Percentiles rank a stretch among this genome's conserved stretches.
These are phyloP conservation scores for Pinus taeda DNA, from an alignment of 75 land plant species.

Conservation along the genomic window DNA sequence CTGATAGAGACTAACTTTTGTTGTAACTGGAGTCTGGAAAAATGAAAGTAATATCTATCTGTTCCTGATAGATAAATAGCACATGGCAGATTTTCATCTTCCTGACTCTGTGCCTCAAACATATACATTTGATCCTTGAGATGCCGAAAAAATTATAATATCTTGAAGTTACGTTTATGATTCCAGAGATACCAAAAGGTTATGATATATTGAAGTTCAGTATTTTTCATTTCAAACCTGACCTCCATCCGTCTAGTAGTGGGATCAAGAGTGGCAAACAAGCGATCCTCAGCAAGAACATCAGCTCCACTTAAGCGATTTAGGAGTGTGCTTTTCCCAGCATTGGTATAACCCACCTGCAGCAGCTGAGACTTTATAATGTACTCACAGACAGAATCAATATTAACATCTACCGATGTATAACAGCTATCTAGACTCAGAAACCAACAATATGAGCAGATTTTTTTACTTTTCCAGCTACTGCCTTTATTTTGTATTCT, in stretches of 20 bases:
- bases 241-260: conserved; percentile 94
- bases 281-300: conserved; percentile 85
- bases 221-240: conserved; percentile 9
- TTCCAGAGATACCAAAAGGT: neutral
- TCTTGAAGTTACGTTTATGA: too few species aligned
- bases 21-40: neutral
- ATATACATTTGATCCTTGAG: neutral
- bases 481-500: neutral
- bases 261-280: conserved; percentile 97
- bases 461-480: neutral
- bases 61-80: neutral
- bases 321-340: conserved; percentile 92
- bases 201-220: neutral
- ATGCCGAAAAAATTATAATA: neutral
- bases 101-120: neutral
- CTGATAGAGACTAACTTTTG: neutral
- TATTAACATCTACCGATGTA: neutral
- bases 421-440: neutral
- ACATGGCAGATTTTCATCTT: neutral
- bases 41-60: neutral
- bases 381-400: neutral
- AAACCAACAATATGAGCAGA: neutral
- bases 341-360: conserved; percentile 97
- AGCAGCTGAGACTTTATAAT: neutral
- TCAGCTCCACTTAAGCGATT: conserved; percentile 81